Evolutionary conservation across 345 rosid genomes (phyloP), one percentile per base, ranked within the genome.

Genomic region (Acer saccharum): DNA sequence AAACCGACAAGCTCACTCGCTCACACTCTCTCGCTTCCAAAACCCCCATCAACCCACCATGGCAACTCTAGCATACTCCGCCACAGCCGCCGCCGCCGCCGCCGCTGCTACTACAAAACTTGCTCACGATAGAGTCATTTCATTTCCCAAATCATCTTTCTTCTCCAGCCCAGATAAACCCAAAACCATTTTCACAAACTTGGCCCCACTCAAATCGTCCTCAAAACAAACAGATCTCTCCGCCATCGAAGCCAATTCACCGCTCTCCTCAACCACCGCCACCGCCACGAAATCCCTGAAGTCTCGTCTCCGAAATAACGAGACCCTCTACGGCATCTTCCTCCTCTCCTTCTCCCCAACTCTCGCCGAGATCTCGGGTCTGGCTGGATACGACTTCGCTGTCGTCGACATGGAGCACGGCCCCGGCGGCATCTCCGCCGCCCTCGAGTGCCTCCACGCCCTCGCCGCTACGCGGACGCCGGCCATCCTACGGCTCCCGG

Each of bases 331-430:
- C 75, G 98, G 97, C 23, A 58, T 95, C 57, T 95, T 93, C 87
- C 82, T 93, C 44, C 95, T 92, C 76, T 88, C 91, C 25, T 93
- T 90, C 90, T 93, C 98, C n/a, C 96, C 99, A 14, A 90, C 97
- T 17, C 39, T 95, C 32, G 97, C 97, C 54, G 99, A 95, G 88
- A 95, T 95, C 84, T 87, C 88, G 1, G 97, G 89, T 66, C 84
- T 90, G 64, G 83, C 99, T 11, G 99, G 97, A 7, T 95, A 93
- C 82, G 97, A 93, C 72, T 95, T 90, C 84, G 97, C 81, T 27
- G 96, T 95, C 58, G 85, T 95, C 41, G 98, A 93, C 83, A 93
- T 95, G 97, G 99, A 95, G 77, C 98, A 95, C 77, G 99, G 99
- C 29, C 96, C 91, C 35, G 94, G 98, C 3, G 99, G 97, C 5